Conservation (phyloP, 306 rosid species). For the Prunus dulcis region DNA sequence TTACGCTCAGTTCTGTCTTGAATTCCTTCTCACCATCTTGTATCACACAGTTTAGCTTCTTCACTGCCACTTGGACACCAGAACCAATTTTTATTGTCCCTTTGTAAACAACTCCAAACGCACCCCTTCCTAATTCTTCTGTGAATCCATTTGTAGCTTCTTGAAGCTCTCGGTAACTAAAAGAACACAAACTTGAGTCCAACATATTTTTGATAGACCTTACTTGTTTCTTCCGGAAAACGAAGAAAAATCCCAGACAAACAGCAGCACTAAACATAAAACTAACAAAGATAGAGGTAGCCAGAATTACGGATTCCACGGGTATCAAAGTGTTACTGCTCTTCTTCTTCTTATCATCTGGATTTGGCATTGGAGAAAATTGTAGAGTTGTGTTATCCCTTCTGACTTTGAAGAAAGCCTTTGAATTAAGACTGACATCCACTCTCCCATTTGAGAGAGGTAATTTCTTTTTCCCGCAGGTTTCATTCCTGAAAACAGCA, state of each 20-base stretch:
- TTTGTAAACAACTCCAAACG: slow-evolving; percentile 32
- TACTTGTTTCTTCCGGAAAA: slow-evolving; percentile 5
- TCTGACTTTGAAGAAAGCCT: too few relatives aligned
- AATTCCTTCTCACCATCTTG: slow-evolving; percentile 32
- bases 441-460: too few relatives aligned
- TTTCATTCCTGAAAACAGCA: too few relatives aligned
- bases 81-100: not conserved
- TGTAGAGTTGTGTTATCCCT: too few relatives aligned
- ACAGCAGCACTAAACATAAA: slow-evolving; percentile 14
- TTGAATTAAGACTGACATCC: too few relatives aligned
- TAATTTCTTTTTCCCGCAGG: too few relatives aligned
- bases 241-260: slow-evolving; percentile 4
- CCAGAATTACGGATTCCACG: slow-evolving; percentile 7
- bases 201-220: not conserved
- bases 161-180: slow-evolving; percentile 15
- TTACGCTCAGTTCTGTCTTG: slow-evolving; percentile 20
- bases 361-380: too few relatives aligned
- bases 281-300: slow-evolving; percentile 22
- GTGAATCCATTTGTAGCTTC: slow-evolving; percentile 31
- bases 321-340: too few relatives aligned
- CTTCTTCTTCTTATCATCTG: too few relatives aligned
- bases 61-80: slow-evolving; percentile 22
- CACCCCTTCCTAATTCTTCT: slow-evolving; percentile 35
- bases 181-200: slow-evolving; percentile 1
- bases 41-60: slow-evolving; percentile 23